Base-by-base conservation (phyloP, 306 rosid species). In the Nissolia schottii region DNA sequence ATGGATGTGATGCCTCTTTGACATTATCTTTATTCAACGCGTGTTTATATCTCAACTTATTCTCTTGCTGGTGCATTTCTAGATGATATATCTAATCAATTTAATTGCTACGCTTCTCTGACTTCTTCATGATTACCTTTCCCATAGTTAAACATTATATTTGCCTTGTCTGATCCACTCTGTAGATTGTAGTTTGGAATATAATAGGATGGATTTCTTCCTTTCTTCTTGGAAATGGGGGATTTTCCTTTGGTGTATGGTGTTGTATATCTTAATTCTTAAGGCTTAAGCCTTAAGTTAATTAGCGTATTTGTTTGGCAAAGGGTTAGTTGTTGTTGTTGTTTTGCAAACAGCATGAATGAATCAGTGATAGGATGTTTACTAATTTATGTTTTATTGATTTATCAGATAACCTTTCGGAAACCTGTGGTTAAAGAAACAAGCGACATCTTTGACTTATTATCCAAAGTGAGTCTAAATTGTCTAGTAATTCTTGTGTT, bases 391-490 rank as follows among this genome's bases (percentile, higher is more conserved):
- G 22, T 56, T 76, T 29, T 13, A 59, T 77, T 67, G 31, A 75
- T 77, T 73, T 68, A 5, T 54, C 86, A 94, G 98, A 72, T 83
- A 70, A 80, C 96, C 60, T 86, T 89, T 34, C 43, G 74, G 76
- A 78, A 57, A 54, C 81, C 89, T 67, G 41, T 89, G 32, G 60
- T 83, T 64, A 79, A 22, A 62, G 88, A 89, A 80, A 53, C 70
- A n/a, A 31, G 59, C 48, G 81, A 49, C 54, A 35, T 73, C 63
- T 41, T 89, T 59, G 84, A 76, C 65, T 22, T 70, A 43, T 71
- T 90, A 76, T 81, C 82, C 50, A 66, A 84, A 41, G 98, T 93
- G 79, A 86, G 98, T 86, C 63, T 46, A 78, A 24, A 43, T 59
- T 43, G 50, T 74, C n/a, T 13, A 10, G 25, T 13, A 64, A 32